Percentiles rank a stretch among this genome's conserved stretches.
These are phyloP conservation scores for Colletotrichum graminicola DNA, from an alignment of 2,329 filamentous ascomycete species.

Conservation along the genomic window DNA sequence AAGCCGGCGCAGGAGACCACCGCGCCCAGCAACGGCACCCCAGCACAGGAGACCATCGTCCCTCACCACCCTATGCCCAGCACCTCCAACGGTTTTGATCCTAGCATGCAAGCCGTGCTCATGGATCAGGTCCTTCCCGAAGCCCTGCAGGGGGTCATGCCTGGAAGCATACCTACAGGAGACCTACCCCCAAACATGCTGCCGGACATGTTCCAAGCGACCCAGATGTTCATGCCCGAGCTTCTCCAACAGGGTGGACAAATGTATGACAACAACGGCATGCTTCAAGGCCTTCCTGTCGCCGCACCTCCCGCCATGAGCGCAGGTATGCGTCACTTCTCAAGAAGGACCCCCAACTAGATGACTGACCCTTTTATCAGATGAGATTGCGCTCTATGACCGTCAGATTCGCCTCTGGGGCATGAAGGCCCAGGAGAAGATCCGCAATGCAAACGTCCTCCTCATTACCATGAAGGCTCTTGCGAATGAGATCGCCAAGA, in stretches of 20 bases:
- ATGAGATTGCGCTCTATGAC: slow-evolving; percentile 97
- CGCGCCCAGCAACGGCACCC: slow-evolving; percentile 13
- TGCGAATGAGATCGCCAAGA: slow-evolving; percentile 93
- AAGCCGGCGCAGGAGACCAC: slow-evolving; percentile 24
- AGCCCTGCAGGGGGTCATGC: slow-evolving; percentile 41
- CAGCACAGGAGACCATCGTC: slow-evolving; percentile 18
- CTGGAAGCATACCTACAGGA: slow-evolving; percentile 35
- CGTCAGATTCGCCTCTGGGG: slow-evolving; percentile 98
- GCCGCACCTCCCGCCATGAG: slow-evolving; percentile 46
- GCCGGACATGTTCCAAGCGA: slow-evolving; percentile 40
- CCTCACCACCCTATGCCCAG: slow-evolving; percentile 32
- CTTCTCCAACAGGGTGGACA: slow-evolving; percentile 28
- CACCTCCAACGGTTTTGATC: slow-evolving; percentile 28
- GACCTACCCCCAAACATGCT: slow-evolving; percentile 34
- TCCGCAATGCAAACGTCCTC: slow-evolving; percentile 89
- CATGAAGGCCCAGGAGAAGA: slow-evolving; percentile 92
- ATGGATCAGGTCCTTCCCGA: slow-evolving; percentile 43
- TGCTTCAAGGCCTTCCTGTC: slow-evolving; percentile 28
- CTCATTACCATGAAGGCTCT: slow-evolving; percentile 89
- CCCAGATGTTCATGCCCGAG: slow-evolving; percentile 42
- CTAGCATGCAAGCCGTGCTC: slow-evolving; percentile 33
- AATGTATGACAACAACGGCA: slow-evolving; percentile 39
- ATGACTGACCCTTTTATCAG: slow-evolving; percentile 56
- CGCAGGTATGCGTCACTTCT: slow-evolving; percentile 45
- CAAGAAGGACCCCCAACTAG: not conserved